Conservation (phyloP, 495 filamentous ascomycete genomes). For the Echria macrotheca region DNA sequence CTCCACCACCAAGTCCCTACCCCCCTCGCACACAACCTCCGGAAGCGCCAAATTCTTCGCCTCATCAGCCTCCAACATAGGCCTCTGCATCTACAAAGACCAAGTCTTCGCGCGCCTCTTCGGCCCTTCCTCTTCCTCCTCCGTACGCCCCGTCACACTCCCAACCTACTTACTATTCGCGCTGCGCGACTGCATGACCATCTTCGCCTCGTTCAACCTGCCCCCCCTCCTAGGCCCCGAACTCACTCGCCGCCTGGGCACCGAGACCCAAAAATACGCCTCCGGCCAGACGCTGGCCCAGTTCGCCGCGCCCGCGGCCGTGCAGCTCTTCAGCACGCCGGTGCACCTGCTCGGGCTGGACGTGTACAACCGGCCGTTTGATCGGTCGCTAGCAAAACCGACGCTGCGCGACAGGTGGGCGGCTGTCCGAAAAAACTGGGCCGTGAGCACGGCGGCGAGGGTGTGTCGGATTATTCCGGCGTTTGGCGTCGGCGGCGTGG, state of each 20-base stretch:
- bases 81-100: slow-evolving; percentile 90
- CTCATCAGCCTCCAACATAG: slow-evolving; percentile 79
- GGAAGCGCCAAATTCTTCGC: slow-evolving; percentile 79
- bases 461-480: slow-evolving; percentile 91
- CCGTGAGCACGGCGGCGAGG: slow-evolving; percentile 67
- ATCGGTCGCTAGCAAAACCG: slow-evolving; percentile 26
- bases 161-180: slow-evolving; percentile 76
- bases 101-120: slow-evolving; percentile 79
- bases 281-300: slow-evolving; percentile 61
- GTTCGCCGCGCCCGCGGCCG: slow-evolving; percentile 70
- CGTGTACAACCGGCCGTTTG: slow-evolving; percentile 68
- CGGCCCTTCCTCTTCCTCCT: slow-evolving; percentile 47
- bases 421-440: slow-evolving; percentile 70
- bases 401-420: slow-evolving; percentile 53
- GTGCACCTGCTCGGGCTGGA: slow-evolving; percentile 86
- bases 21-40: slow-evolving; percentile 56
- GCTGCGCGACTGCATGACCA: slow-evolving; percentile 78
- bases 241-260: slow-evolving; percentile 49
- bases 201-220: slow-evolving; percentile 91
- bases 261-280: slow-evolving; percentile 35
- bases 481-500: slow-evolving; percentile 88
- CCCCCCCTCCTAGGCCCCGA: slow-evolving; percentile 69
- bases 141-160: slow-evolving; percentile 49
- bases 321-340: slow-evolving; percentile 80
- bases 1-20: slow-evolving; percentile 55